A percentile compares a stretch with the other conserved stretches of the same genome.
Evolutionary conservation across 306 rosid species (phyloP).

Genomic region (Parietaria judaica): DNA sequence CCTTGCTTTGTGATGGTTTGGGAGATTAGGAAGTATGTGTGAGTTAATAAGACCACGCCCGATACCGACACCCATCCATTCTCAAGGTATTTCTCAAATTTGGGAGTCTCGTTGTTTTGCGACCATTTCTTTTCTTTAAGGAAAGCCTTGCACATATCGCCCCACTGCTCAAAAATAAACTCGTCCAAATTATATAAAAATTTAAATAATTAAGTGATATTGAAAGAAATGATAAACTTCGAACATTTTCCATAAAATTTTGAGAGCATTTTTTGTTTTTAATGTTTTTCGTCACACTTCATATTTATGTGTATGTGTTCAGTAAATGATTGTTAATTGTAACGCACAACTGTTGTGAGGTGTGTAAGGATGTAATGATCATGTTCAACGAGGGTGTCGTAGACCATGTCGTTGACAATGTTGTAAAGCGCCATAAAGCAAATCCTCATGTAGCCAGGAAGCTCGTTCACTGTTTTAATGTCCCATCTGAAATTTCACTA

Average conservation of each 20-base stretch:
- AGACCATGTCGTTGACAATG: constrained; percentile 44
- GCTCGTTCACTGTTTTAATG: constrained; percentile 24
- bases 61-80: constrained; percentile 46
- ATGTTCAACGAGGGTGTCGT: constrained; percentile 28
- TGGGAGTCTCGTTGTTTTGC: constrained; percentile 23
- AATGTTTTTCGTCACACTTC: too few relatives aligned
- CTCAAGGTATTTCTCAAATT: constrained; percentile 32
- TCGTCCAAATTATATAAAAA: background rate
- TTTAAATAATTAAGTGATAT: background rate
- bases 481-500: constrained; percentile 41
- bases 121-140: constrained; percentile 45
- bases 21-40: constrained; percentile 31
- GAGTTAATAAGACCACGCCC: constrained; percentile 24
- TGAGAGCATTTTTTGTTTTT: too few relatives aligned
- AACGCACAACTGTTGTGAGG: constrained; percentile 35
- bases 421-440: constrained; percentile 58
- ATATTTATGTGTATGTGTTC: background rate
- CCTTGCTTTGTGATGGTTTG: constrained; percentile 28
- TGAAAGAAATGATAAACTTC: background rate
- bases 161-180: constrained; percentile 29
- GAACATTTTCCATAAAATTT: too few relatives aligned
- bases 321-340: background rate
- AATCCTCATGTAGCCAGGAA: constrained; percentile 47
- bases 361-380: constrained; percentile 36
- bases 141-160: constrained; percentile 45